Base-by-base conservation (phyloP, 1,139 yeast genomes). In the Diutina ranongensis region DNA sequence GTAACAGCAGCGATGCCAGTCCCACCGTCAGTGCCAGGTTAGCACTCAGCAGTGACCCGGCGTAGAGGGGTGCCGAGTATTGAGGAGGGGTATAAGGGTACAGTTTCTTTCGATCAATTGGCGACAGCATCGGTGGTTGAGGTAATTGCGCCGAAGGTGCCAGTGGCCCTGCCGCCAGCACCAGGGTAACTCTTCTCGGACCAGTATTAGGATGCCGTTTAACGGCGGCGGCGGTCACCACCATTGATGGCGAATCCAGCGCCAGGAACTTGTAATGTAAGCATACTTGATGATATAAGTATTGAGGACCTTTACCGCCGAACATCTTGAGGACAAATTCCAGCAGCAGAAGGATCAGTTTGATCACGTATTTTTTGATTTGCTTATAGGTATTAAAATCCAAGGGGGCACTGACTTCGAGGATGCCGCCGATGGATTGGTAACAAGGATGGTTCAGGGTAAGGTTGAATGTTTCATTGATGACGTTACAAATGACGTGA, bases 401-500 rank as follows among this genome's bases (percentile, higher is more conserved):
- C 20, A 38, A 16, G n/a, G 42, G 32, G n/a, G 42, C 31, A n/a
- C 32, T 25, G 7, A 16, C 28, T 10, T 38, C 42, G 10, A 38
- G 15, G 2, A 38, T 13, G 20, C 20, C 31, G 4, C 42, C 42
- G 22, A 38, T 32, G 21, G 16, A 21, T 15, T 38, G 42, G 42
- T n/a, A 25, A 4, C 31, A 15, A 10, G 31, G 42, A 18, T 38
- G 42, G 20, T 10, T 10, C 19, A 27, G 31, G 7, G 31, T n/a
- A 18, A 38, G 16, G 28, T 38, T 38, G 38, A 62, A 56, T 16
- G 57, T 49, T 46, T 69, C 73, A 53, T 68, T 68, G 48, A 68
- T 57, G 46, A 69, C 51, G 36, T 66, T 71, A 20, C 63, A 50
- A 18, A 67, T 55, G 12, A 65, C 72, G 49, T 55, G 60, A 27